These are phyloP conservation scores for Dalechampia spathulata DNA, from an alignment of 441 rosid species.

Conservation along the genomic window DNA sequence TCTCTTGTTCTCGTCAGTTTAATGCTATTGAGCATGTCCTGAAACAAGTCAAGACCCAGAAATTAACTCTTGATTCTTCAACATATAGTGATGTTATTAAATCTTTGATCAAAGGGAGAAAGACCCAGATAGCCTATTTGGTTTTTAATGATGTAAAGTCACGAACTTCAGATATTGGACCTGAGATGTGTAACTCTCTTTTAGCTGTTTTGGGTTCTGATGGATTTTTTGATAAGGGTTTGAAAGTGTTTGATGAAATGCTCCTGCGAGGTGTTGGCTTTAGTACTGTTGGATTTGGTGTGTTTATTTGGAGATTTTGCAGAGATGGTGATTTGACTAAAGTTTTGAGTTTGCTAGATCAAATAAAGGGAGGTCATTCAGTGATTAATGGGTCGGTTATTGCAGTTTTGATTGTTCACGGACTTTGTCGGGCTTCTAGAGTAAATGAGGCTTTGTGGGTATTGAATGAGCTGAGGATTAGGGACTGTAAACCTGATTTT, in stretches of 20 bases:
- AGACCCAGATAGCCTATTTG: constrained; percentile 49
- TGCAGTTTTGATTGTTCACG: constrained; percentile 59
- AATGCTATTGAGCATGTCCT: constrained; percentile 46
- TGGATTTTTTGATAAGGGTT: constrained; percentile 40
- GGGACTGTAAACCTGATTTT: constrained; percentile 80
- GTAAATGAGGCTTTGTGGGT: constrained; percentile 46
- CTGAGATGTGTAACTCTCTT: constrained; percentile 54
- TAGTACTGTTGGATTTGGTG: constrained; percentile 67
- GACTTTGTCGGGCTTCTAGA: constrained; percentile 61
- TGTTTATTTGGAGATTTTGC: constrained; percentile 57
- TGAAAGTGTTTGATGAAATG: constrained; percentile 66
- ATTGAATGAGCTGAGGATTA: constrained; percentile 62
- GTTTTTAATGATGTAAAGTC: constrained; percentile 41
- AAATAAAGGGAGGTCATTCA: constrained; percentile 27
- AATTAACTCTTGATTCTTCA: constrained; percentile 43
- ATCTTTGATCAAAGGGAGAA: constrained; percentile 39
- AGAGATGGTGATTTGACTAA: constrained; percentile 25
- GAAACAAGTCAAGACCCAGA: constrained; percentile 45
- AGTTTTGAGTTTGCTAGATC: constrained; percentile 44
- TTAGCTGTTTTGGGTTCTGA: constrained; percentile 55
- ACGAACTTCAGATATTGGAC: constrained; percentile 29
- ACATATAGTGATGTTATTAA: constrained; percentile 41
- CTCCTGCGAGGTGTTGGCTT: constrained; percentile 32
- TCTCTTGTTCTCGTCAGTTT: constrained; percentile 56
- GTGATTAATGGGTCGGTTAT: constrained; percentile 61